These are phyloP conservation scores for Aspergillus sp. DNA, from an alignment of 2,329 filamentous ascomycete genomes.

Conservation along the genomic window DNA sequence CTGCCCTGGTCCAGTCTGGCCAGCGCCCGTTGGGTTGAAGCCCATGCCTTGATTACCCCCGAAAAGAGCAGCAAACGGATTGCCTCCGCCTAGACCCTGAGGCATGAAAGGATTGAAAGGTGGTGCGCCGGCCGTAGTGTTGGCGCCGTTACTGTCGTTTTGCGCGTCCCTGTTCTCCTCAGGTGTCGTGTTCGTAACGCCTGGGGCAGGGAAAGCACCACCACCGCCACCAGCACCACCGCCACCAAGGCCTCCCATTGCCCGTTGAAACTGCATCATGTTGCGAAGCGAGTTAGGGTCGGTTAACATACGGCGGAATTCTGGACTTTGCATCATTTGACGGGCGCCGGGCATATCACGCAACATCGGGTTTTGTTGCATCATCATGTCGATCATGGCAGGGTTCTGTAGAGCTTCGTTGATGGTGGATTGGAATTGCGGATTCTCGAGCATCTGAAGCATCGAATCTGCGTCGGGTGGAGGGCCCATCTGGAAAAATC, in stretches of 20 bases:
- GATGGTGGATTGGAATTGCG: slow-evolving; percentile 80
- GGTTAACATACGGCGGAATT: slow-evolving; percentile 89
- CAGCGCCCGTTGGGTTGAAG: slow-evolving; percentile 29
- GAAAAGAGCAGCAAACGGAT: slow-evolving; percentile 64
- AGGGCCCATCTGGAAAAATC: slow-evolving; percentile 72
- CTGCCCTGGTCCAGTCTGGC: slow-evolving; percentile 31
- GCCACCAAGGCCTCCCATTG: slow-evolving; percentile 55
- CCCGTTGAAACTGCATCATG: slow-evolving; percentile 77
- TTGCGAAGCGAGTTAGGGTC: slow-evolving; percentile 81
- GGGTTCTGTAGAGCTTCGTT: slow-evolving; percentile 96
- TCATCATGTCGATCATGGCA: slow-evolving; percentile 91
- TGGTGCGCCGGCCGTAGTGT: background rate
- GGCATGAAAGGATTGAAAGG: slow-evolving; percentile 35
- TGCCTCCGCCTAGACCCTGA: slow-evolving; percentile 36
- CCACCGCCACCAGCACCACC: slow-evolving; percentile 38
- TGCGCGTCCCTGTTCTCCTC: slow-evolving; percentile 43
- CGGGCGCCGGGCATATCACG: slow-evolving; percentile 72
- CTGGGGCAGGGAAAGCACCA: slow-evolving; percentile 79
- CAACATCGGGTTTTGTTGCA: slow-evolving; percentile 83
- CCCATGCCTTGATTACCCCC: slow-evolving; percentile 32
- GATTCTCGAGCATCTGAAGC: slow-evolving; percentile 82
- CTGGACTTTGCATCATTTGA: slow-evolving; percentile 82
- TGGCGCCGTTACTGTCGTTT: slow-evolving; percentile 36
- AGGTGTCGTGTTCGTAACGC: slow-evolving; percentile 82
- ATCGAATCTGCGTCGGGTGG: slow-evolving; percentile 79